A percentile compares a stretch with the other conserved stretches of the same genome.
Evolutionary conservation across 208 protist genomes (phyloP).

Genomic region (Acanthamoeba pearcei): DNA sequence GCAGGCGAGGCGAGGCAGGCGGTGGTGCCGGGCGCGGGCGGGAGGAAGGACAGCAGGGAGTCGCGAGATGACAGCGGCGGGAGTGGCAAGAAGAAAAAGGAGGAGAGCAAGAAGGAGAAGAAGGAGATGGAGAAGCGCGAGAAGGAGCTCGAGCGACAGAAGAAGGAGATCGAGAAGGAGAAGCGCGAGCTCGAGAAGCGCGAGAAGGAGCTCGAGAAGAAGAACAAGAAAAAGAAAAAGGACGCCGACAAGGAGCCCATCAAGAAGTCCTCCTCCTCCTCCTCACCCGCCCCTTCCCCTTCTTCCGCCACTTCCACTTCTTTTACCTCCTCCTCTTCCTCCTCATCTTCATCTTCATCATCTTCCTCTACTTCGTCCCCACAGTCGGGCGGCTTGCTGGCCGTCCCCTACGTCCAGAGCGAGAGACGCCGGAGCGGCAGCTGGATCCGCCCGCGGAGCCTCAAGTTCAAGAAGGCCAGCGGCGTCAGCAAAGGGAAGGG

Average conservation of each 20-base stretch:
- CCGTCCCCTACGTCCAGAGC: background rate
- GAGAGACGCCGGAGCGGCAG: slow-evolving; percentile 35
- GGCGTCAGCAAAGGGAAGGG: background rate
- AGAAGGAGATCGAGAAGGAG: slow-evolving; percentile 2
- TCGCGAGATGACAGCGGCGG: background rate
- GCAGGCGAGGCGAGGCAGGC: background rate
- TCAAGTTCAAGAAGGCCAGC: slow-evolving; percentile 24
- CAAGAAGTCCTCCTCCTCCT: background rate
- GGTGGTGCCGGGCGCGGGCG: background rate
- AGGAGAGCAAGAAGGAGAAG: slow-evolving; percentile 21
- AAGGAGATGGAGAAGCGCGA: slow-evolving; percentile 22
- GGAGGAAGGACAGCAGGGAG: background rate
- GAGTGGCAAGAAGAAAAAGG: slow-evolving; percentile 5
- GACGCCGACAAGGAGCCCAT: background rate
- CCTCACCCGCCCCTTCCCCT: background rate
- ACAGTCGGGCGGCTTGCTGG: background rate
- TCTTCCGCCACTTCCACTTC: background rate
- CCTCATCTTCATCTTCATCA: background rate
- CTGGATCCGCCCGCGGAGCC: slow-evolving; percentile 28
- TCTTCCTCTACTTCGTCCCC: background rate
- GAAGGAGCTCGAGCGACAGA: slow-evolving; percentile 41
- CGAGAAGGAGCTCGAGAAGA: slow-evolving; percentile 55
- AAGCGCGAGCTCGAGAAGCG: slow-evolving; percentile 14
- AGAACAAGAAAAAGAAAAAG: slow-evolving; percentile 53
- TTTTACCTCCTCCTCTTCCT: background rate